Percentiles rank a stretch among this genome's conserved stretches.
These are phyloP conservation scores for Parachaetomium inaequale DNA, from an alignment of 495 filamentous ascomycete genomes.

Conservation along the genomic window DNA sequence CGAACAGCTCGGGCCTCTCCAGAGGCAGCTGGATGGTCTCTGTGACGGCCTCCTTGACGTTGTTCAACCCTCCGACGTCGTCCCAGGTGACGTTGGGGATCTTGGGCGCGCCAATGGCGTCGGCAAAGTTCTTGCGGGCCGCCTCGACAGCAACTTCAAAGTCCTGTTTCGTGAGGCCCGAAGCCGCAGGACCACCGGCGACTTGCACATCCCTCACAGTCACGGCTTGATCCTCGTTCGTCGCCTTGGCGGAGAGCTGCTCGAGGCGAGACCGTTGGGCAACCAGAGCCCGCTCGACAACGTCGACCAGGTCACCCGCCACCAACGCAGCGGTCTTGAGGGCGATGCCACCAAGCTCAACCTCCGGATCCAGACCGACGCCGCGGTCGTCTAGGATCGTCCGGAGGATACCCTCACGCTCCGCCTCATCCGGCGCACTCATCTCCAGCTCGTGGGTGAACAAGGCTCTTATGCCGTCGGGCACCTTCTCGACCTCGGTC, in stretches of 20 bases:
- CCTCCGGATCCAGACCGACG: constrained; percentile 68
- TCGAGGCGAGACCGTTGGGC: constrained; percentile 72
- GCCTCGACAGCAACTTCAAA: constrained; percentile 89
- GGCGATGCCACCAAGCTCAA: constrained; percentile 77
- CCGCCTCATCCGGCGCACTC: constrained; percentile 85
- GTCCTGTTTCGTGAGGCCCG: constrained; percentile 77
- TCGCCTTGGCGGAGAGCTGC: constrained; percentile 50
- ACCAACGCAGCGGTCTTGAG: constrained; percentile 95
- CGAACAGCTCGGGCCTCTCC: constrained; percentile 90
- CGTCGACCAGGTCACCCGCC: constrained; percentile 88
- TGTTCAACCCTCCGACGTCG: constrained; percentile 88
- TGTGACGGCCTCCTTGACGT: constrained; percentile 92
- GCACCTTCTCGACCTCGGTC: constrained; percentile 88
- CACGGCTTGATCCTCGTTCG: constrained; percentile 44
- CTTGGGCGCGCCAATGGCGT: constrained; percentile 95
- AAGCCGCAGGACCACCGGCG: constrained; percentile 78
- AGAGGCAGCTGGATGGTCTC: constrained; percentile 96
- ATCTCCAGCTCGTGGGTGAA: constrained; percentile 97
- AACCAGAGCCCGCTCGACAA: constrained; percentile 82
- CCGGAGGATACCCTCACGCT: constrained; percentile 80
- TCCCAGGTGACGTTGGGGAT: constrained; percentile 97
- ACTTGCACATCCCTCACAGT: constrained; percentile 78
- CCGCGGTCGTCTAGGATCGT: constrained; percentile 72
- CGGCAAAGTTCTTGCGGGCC: constrained; percentile 94
- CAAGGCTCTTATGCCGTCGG: constrained; percentile 80